Base-by-base conservation (phyloP, 305 asterid species). In the Solanum hybrid region DNA sequence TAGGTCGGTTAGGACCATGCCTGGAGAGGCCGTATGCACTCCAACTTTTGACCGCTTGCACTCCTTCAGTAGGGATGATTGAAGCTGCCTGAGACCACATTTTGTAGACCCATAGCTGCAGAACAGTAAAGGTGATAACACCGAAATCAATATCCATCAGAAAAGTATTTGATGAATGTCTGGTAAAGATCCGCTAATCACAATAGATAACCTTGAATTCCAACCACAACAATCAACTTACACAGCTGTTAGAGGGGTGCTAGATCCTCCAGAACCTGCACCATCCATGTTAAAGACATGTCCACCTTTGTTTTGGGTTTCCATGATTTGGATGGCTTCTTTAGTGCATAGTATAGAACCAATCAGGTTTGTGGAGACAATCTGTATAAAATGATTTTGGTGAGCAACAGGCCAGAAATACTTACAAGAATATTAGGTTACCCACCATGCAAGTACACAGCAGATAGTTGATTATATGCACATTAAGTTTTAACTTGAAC, bases 251-350 rank as follows among this genome's bases (percentile, higher is more conserved):
- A 97, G 94, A 17, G 99, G 99, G 80, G 99, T 97, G 94, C 99
- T 97, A 57, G 99, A 97, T 70, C 99, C 99, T 37, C 99, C 99
- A 38, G 99, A 97, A 85, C 99, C 99, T 2, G 98, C 98, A 91
- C 99, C 99, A 91, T 97, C 99, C 99, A 97, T 97, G 95, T 97
- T 97, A 90, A 97, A 97, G 88, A 97, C 93, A 90, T 96, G 98
- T 88, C 99, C 99, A 86, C 97, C 98, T 77, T 92, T 96, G 51
- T 37, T 90, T 92, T 97, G 99, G 92, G 89, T 91, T 86, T 91
- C 89, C 99, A 97, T 96, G 73, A 91, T 89, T 79, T 57, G 91
- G 92, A 96, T 94, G 70, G 99, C 99, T 93, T 95, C 99, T 81
- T 98, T 98, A 81, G 99, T 97, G 95, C 99, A 97, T 73, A 97